Evolutionary conservation across 106 monocot genomes (phyloP), one percentile per base, ranked within the genome.

Genomic region (Dendrobium huoshanense): DNA sequence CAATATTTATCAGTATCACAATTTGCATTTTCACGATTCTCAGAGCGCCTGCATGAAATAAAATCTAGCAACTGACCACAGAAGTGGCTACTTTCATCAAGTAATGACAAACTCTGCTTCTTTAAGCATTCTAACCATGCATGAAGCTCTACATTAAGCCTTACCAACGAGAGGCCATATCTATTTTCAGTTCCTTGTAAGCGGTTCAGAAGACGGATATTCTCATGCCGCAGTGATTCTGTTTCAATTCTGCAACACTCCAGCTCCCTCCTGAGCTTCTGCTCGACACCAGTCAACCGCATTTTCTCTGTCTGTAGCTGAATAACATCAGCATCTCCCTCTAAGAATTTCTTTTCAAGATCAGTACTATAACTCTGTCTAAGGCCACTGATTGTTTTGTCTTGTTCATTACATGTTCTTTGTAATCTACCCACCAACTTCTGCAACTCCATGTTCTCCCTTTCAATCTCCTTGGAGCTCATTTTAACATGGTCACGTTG

Each of bases 231-330:
- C n/a, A 98, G 84, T 5, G 83, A 82, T 77, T 98, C 84, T 45
- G 88, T 20, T 81, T 95, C 91, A 80, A 65, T 42, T 82, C 84
- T 87, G 83, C 84, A 88, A 58, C 92, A 88, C 75, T 92, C 92
- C 18, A 87, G 47, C 83, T 98, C 98, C 81, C 83, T 91, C 77
- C 98, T 85, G 72, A 98, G 87, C 49, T 77, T 88, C 45, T 87
- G 89, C 74, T 98, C 98, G 19, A 98, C 91, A 80, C 91, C 91
- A n/a, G 86, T 87, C 65, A 98, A 79, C 79, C 94, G 80, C 31
- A 92, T 37, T 78, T 92, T 90, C 79, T 98, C 98, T 80, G 87
- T 72, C 72, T 92, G 88, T 82, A 92, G 55, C 72, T 61, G 84
- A 72, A 79, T 86, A 31, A 84, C 67, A 75, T 75, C 78, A 55